phyloP scores from a whole-genome alignment of 1,139 yeast species.

The Suzukiozyma palmioleophila region DNA sequence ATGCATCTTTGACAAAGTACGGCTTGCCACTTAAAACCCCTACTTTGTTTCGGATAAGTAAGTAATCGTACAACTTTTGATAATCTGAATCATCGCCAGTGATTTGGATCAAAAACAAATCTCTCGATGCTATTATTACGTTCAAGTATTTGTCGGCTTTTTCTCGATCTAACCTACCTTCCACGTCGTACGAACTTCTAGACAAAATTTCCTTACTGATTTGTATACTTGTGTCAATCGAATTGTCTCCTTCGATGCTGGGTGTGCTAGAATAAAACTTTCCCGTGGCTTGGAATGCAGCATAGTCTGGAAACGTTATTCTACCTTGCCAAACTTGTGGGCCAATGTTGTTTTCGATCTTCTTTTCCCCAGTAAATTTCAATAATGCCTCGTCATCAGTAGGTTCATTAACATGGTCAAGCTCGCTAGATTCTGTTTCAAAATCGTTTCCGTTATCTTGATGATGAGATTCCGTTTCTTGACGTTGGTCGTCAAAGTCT shows the following conservation, averaged over 20 bases:
- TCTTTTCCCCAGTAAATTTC: slow-evolving; percentile 12
- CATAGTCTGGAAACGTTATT: slow-evolving; percentile 52
- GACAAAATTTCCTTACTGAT: slow-evolving; percentile 28
- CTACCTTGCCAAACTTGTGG: slow-evolving; percentile 50
- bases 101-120: slow-evolving; percentile 47
- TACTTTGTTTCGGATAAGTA: slow-evolving; percentile 44
- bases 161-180: slow-evolving; percentile 56
- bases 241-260: slow-evolving; percentile 24
- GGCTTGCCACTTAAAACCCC: slow-evolving; percentile 59
- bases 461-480: slow-evolving; percentile 6
- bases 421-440: slow-evolving; percentile 11
- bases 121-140: slow-evolving; percentile 45
- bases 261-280: slow-evolving; percentile 37
- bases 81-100: slow-evolving; percentile 26
- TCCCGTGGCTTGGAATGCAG: slow-evolving; percentile 43
- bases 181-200: slow-evolving; percentile 40
- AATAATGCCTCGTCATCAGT: slow-evolving; percentile 20
- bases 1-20: slow-evolving; percentile 58
- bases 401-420: slow-evolving; percentile 8
- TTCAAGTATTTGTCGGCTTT: slow-evolving; percentile 56
- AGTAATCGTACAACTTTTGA: slow-evolving; percentile 50
- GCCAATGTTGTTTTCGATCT: background rate
- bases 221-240: slow-evolving; percentile 20
- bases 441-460: slow-evolving; percentile 4
- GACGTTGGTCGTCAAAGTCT: slow-evolving; percentile 10